Evolutionary conservation across 768 basidiomycete genomes (phyloP).

Genomic region (Collybia sp.): DNA sequence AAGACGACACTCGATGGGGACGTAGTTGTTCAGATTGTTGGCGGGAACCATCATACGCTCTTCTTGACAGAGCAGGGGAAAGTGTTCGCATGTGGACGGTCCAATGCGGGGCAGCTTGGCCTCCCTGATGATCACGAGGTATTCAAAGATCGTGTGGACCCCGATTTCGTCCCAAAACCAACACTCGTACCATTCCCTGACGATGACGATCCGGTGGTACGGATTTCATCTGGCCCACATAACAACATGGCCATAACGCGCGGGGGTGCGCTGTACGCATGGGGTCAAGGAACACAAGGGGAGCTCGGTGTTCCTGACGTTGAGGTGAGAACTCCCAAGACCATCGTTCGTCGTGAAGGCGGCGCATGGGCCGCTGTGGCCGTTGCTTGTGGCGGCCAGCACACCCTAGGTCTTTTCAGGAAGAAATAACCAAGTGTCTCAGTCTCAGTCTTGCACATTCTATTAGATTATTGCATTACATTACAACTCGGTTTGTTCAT

Average conservation of each 20-base stretch:
- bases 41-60: conserved; percentile 86
- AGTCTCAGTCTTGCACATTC: too few relatives aligned
- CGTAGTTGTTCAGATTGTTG: conserved; percentile 65
- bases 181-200: conserved; percentile 63
- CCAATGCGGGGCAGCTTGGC: conserved; percentile 82
- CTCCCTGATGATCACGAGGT: conserved; percentile 66
- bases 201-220: conserved; percentile 55
- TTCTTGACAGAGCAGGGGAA: conserved; percentile 83
- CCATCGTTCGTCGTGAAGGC: conserved; percentile 67
- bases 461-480: too few relatives aligned
- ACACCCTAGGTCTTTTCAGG: conserved; percentile 68
- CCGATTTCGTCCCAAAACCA: conserved; percentile 64
- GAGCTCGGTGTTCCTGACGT: conserved; percentile 65
- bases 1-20: conserved; percentile 56
- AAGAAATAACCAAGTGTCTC: conserved; percentile 36
- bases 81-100: conserved; percentile 84
- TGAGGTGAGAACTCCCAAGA: conserved; percentile 54
- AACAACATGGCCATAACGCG: conserved; percentile 68
- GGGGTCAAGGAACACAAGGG: conserved; percentile 77
- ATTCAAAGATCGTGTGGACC: conserved; percentile 45
- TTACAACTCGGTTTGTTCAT: too few relatives aligned
- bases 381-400: conserved; percentile 73
- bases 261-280: conserved; percentile 65
- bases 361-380: conserved; percentile 46
- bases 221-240: conserved; percentile 65